Evolutionary conservation across 129 eudicot species (phyloP).

Genomic region (Scalesia atractyloides): DNA sequence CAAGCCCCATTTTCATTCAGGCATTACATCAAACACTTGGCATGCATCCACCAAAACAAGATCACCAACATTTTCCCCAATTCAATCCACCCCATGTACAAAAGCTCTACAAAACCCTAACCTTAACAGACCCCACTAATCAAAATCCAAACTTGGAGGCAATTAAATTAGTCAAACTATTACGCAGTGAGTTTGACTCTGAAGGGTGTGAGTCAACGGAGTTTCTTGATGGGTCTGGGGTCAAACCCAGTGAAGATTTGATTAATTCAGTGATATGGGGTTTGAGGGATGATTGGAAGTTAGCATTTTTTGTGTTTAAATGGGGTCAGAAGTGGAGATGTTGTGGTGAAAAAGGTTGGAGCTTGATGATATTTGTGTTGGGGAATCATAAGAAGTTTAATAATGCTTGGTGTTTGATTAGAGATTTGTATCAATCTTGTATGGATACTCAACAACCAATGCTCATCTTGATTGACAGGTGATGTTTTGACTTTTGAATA

Average conservation of each 20-base stretch:
- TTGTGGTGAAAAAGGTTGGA: slow-evolving; percentile 47
- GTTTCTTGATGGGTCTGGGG: slow-evolving; percentile 60
- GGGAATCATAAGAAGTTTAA: slow-evolving; percentile 79
- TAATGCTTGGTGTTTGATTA: slow-evolving; percentile 84
- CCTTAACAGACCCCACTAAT: slow-evolving; percentile 18
- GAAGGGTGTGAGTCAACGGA: slow-evolving; percentile 51
- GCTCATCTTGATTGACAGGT: slow-evolving; percentile 86
- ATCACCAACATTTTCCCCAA: neutral
- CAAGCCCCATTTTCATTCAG: slow-evolving; percentile 32
- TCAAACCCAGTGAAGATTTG: slow-evolving; percentile 50
- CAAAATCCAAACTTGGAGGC: slow-evolving; percentile 26
- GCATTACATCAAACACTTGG: slow-evolving; percentile 79
- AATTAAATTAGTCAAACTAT: slow-evolving; percentile 38
- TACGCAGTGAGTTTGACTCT: slow-evolving; percentile 29
- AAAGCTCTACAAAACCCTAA: slow-evolving; percentile 32
- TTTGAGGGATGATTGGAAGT: slow-evolving; percentile 75
- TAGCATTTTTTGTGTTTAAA: slow-evolving; percentile 66
- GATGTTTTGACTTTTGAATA: neutral
- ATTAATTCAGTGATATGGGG: slow-evolving; percentile 63
- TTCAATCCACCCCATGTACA: slow-evolving; percentile 16
- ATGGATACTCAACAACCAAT: slow-evolving; percentile 66
- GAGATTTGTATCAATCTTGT: slow-evolving; percentile 49
- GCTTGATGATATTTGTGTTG: slow-evolving; percentile 84
- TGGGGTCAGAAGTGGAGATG: slow-evolving; percentile 81
- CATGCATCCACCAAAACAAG: slow-evolving; percentile 14